Evolutionary conservation across 1,284 basidiomycete genomes (phyloP), one percentile per base, ranked within the genome.

Genomic region (Apiotrichum laibachii): DNA sequence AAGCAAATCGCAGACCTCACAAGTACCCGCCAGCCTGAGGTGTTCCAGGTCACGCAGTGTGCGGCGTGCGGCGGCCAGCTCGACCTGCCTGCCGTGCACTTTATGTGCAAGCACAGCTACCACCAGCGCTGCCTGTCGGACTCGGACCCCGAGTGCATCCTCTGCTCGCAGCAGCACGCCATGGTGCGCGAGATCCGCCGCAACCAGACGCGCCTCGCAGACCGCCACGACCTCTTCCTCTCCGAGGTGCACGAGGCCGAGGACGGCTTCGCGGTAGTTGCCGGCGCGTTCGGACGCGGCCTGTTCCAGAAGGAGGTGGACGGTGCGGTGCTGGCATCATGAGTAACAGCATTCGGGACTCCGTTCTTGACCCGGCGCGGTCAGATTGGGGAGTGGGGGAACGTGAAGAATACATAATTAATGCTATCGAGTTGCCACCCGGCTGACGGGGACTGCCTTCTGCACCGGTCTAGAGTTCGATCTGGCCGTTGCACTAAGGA

Each of bases 61-160:
- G 87, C 90, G 16, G 83, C 86, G 6, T 98, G 96, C 74, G 84
- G 86, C 18, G 90, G 87, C 0, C 89, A 90, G 69, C 84, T 98
- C 60, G 93, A 97, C 73, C 83, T 97, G 19, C 95, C 95, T 0
- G 89, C 86, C 59, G 84, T 98, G 5, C 94, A 99, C 77, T 99
- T 98, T 72, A 96, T 98, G 94, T 99, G 94, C 79, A 88, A 89
- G 71, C 95, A 99, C 76, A 92, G 89, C 62, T 99, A 92, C 80
- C 96, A 99, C 73, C 92, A 95, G 75, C 82, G 91, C 58, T 97
- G 89, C 73, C 80, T 92, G 42, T 84, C 85, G 15, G 91, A 93
- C 62, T 84, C 89, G 63, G 90, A 93, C 62, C 86, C 86, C 0
- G 90, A 95, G 72, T 99, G 95, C 70, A 90, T 90, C 0, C 83